Percentiles rank a stretch among this genome's conserved stretches.
Conservation (phyloP, 257 asterid species). For the Solanum peruvianum region DNA sequence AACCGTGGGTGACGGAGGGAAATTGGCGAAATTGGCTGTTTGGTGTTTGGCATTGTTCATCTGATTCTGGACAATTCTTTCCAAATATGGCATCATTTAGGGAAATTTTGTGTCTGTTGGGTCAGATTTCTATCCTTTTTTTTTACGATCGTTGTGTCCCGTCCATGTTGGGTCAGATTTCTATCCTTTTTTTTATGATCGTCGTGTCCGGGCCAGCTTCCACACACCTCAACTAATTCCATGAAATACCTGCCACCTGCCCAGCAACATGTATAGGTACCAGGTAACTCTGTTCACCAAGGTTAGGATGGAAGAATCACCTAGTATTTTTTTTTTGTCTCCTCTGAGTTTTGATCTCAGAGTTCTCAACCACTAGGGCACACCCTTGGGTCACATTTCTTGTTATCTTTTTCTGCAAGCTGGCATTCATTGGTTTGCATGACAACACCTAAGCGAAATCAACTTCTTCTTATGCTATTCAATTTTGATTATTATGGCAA, state of each 20-base stretch:
- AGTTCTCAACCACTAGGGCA: too few species aligned
- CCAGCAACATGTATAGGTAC: too few species aligned
- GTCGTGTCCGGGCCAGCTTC: rapidly evolving
- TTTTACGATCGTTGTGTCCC: too few species aligned
- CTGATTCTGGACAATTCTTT: neutral
- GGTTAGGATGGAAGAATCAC: too few species aligned
- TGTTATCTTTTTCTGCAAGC: neutral
- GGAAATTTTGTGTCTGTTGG: neutral
- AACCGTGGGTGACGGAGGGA: neutral
- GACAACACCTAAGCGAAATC: neutral
- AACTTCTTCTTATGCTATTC: neutral
- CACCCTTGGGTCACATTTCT: neutral
- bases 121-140: neutral
- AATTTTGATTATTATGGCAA: neutral
- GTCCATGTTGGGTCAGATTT: too few species aligned
- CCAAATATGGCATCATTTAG: neutral
- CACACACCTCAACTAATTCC: too few species aligned
- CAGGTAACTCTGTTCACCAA: too few species aligned
- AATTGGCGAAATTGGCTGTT: neutral
- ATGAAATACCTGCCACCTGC: too few species aligned
- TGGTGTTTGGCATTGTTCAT: neutral
- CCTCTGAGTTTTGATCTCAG: rapidly evolving
- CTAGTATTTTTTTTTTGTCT: too few species aligned
- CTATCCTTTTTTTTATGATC: too few species aligned
- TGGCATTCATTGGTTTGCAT: neutral